Base-by-base conservation (phyloP, 441 rosid genomes). In the Manihot esculenta region DNA sequence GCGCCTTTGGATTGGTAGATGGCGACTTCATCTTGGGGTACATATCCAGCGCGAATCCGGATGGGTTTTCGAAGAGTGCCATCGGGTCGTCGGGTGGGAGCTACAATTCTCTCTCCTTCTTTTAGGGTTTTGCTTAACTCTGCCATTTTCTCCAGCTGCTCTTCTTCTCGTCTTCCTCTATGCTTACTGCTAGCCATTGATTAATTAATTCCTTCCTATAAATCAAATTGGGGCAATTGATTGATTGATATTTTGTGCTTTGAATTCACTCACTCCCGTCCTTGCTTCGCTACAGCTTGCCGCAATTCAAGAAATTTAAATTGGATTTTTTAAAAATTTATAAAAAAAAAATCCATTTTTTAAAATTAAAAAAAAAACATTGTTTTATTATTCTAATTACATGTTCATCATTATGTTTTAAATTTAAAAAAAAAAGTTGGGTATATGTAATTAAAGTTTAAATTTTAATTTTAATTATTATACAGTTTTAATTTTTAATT, bases 1-100 rank as follows among this genome's bases (percentile, higher is more conserved):
- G 91, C 84, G 65, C 97, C 99, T 85, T 78, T 93, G 80, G 99
- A 87, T 73, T 88, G 84, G 80, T 93, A 93, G 60, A 81, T 85
- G 82, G 93, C 87, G 75, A 95, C 97, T 86, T 95, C 98, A 23
- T 95, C 99, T 79, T 86, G 92, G 20, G 98, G 97, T 41, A 72
- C 75, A 64, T 91, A 84, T 15, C 94, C 94, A 48, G 97, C 95
- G 66, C 98, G 95, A 81, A 95, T 88, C 79, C 86, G 81, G 58
- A 95, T 83, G 68, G 97, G 93, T 77, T 93, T 93, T 4, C 97
- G 85, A 65, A 87, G 85, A 17, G 94, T 88, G 15, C 97, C 97
- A 77, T 95, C 97, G 49, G 99, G 97, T 75, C 97, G 79, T 64
- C 90, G 84, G n/a, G 87, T 89, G 17, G 98, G 97, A 33, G 88